Conservation (phyloP, 1,139 yeast genomes). For the Yamadazyma blattariae region DNA sequence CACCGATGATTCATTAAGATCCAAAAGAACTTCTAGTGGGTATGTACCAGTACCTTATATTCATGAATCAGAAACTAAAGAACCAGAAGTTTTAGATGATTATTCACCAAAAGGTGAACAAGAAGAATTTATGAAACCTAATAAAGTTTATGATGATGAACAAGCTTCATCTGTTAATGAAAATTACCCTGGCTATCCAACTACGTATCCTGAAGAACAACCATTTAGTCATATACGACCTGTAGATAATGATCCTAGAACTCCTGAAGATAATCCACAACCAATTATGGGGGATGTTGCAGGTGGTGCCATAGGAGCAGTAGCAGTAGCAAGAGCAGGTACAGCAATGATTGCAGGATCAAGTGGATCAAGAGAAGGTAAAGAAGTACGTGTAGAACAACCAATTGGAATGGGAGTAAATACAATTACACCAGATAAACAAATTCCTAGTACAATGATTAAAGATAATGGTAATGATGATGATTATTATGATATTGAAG, state of each 20-base stretch:
- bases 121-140: slow-evolving; percentile 7
- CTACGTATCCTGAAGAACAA: slow-evolving; percentile 5
- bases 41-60: slow-evolving; percentile 6
- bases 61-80: neutral
- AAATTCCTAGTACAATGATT: neutral
- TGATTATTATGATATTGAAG: slow-evolving; percentile 39
- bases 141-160: slow-evolving; percentile 15
- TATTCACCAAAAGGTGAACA: slow-evolving; percentile 7
- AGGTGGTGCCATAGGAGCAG: too few relatives aligned
- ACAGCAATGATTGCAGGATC: neutral
- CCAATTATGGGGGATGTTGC: neutral
- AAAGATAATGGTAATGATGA: slow-evolving; percentile 14
- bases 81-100: slow-evolving; percentile 1
- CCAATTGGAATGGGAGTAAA: neutral
- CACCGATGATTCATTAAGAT: neutral
- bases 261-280: slow-evolving; percentile 1
- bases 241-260: neutral
- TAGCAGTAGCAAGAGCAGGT: neutral
- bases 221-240: slow-evolving; percentile 2
- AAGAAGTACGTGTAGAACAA: neutral
- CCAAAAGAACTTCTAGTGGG: slow-evolving; percentile 5
- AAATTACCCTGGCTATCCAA: slow-evolving; percentile 6
- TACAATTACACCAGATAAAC: neutral
- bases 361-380: neutral
- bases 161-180: slow-evolving; percentile 12